Base-by-base conservation (phyloP, 129 eudicot species). In the Tanacetum coccineum region DNA sequence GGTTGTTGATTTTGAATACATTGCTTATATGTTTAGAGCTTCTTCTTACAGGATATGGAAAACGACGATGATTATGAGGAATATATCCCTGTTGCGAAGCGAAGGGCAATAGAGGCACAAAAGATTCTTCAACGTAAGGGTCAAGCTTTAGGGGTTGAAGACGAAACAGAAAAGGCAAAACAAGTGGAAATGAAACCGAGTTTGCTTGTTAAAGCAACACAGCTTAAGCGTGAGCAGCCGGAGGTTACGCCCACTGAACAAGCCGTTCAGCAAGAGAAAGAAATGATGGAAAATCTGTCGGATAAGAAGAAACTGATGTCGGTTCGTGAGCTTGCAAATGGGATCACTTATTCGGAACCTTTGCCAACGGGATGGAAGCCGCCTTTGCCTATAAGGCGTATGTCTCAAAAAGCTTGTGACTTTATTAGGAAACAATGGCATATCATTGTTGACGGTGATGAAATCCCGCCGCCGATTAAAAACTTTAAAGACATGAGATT, bases 361-460 rank as follows among this genome's bases (percentile, higher is more conserved):
- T 14, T 91, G 13, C 60, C 74, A 26, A 91, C 90, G 0, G 96
- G 97, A 15, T 87, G 97, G 96, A 91, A 85, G 47, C 95, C 95
- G 0, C 97, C 97, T 0, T 66, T 87, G 52, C 69, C 47, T 0
- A 87, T 90, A 19, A 70, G 89, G 22, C 66, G 75, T 44, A 87
- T 90, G 97, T 82, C 92, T 0, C 65, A 56, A 50, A 84, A 84
- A 52, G 78, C 76, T 9, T 78, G 91, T 19, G 87, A 84, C 52
- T 56, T 64, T 9, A 72, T 85, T 2, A 61, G 97, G 55, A 91
- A 85, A 66, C 88, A 87, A 40, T 87, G 85, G 89, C 97, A 90
- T 72, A 91, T 91, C 30, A 76, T 91, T 14, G 97, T 84, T 4
- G 93, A 91, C 13, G 97, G 97, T 7, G 93, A 91, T 40, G 95